Evolutionary conservation across 2,329 filamentous ascomycete genomes (phyloP), one percentile per base, ranked within the genome.

Genomic region (Chaetomiaceae sp.): DNA sequence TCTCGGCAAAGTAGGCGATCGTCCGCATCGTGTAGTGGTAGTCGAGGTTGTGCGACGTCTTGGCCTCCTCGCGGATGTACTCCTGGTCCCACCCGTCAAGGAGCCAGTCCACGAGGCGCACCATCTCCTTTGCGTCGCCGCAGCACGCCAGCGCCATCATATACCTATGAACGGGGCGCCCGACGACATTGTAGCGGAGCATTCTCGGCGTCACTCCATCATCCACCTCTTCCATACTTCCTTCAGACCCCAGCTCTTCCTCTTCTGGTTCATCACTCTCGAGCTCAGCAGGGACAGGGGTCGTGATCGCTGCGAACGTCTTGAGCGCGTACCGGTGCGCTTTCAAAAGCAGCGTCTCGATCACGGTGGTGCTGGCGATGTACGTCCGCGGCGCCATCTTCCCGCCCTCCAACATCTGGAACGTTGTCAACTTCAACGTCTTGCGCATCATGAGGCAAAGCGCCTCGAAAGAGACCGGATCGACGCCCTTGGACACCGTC

Each of bases 141-240:
- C 82, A 66, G 48, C 78, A 75, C 1, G 80, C 85, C 20, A 90
- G 70, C 1, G 80, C 75, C 42, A 83, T 76, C 65, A 90, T 75
- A 63, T 87, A 86, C 2, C 73, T 71, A 60, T 86, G 80, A 1
- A 82, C 63, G 33, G 75, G 67, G 18, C 68, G 67, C 6, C 77
- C 75, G 9, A 66, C 66, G 10, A 84, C 70, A 11, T 71, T 65
- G 33, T 73, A 67, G 7, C 75, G 67, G 2, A 78, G 65, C 7
- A 53, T 51, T 2, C 11, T 38, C 10, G n/a, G 33, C 11, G 41
- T 29, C 9, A 23, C 25, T 16, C 50, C 7, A 4, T 16, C 29
- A 13, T 27, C 29, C 14, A 20, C 38, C 13, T 8, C 37, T 20
- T 3, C 32, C 5, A 9, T 30, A 8, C 25, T 29, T 4, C 29